Evolutionary conservation across 345 rosid species (phyloP).

Genomic region (Brassica napus): DNA sequence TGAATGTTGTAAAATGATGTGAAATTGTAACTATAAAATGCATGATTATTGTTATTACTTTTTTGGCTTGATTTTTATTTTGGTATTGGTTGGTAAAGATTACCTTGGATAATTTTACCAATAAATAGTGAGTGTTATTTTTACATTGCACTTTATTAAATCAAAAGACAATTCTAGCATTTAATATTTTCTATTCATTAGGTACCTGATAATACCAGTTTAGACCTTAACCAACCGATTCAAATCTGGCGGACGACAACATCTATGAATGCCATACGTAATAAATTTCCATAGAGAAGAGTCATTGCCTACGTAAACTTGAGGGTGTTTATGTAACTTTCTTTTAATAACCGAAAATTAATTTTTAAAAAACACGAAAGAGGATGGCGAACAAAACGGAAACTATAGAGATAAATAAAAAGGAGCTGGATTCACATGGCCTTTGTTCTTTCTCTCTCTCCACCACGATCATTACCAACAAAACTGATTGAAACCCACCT

Average conservation of each 20-base stretch:
- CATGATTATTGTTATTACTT: neutral
- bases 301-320: neutral
- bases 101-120: neutral
- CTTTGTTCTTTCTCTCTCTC: conserved; percentile 42
- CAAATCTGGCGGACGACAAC: conserved; percentile 30
- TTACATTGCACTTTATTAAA: neutral
- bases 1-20: neutral
- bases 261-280: conserved; percentile 12
- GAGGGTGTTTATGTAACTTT: conserved; percentile 4
- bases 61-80: neutral
- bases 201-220: conserved; percentile 10
- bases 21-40: neutral
- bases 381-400: conserved; percentile 44
- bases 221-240: conserved; percentile 20
- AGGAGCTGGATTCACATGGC: conserved; percentile 58
- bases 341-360: neutral
- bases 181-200: neutral
- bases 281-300: conserved; percentile 14
- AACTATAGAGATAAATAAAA: conserved; percentile 27
- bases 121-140: neutral
- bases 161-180: conserved; percentile 17
- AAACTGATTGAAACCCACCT: conserved; percentile 38
- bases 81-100: neutral
- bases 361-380: neutral
- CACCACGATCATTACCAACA: conserved; percentile 48